Percentiles rank a stretch among this genome's conserved stretches.
Conservation (phyloP, 2,329 filamentous ascomycete species). For the Fusarium odoratissimum region DNA sequence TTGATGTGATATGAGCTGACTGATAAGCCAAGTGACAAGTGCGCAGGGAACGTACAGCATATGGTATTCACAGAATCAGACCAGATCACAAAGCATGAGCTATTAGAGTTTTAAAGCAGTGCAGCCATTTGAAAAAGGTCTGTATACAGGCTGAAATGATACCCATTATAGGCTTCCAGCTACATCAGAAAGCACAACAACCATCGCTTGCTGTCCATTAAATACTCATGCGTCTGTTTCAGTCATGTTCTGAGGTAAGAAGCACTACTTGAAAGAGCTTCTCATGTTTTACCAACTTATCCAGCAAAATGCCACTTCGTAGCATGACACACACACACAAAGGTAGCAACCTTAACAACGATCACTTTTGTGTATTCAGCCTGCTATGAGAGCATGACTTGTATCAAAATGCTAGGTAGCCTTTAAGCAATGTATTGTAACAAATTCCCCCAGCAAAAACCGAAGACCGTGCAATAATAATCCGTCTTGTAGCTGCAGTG, state of each 20-base stretch:
- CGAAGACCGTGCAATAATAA: neutral
- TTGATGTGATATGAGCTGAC: too few species aligned
- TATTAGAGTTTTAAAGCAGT: neutral
- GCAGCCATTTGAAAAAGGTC: neutral
- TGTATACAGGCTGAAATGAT: too few species aligned
- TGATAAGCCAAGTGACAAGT: neutral
- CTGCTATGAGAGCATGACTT: neutral
- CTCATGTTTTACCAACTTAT: too few species aligned
- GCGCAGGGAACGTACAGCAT: neutral
- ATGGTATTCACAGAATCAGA: neutral
- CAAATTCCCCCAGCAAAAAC: neutral
- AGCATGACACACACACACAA: too few species aligned
- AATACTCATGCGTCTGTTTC: too few species aligned
- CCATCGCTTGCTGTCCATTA: too few species aligned
- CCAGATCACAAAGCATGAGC: neutral
- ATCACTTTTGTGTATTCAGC: neutral
- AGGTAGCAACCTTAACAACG: too few species aligned
- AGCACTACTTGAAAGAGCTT: too few species aligned
- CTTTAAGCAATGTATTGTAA: neutral
- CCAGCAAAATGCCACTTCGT: too few species aligned
- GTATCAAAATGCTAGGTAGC: neutral
- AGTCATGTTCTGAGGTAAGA: too few species aligned
- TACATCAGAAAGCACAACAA: too few species aligned
- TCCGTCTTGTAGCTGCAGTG: neutral
- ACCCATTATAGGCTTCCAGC: too few species aligned